These are phyloP conservation scores for Cyphellophora europaea DNA, from an alignment of 2,329 filamentous ascomycete genomes.

Conservation along the genomic window DNA sequence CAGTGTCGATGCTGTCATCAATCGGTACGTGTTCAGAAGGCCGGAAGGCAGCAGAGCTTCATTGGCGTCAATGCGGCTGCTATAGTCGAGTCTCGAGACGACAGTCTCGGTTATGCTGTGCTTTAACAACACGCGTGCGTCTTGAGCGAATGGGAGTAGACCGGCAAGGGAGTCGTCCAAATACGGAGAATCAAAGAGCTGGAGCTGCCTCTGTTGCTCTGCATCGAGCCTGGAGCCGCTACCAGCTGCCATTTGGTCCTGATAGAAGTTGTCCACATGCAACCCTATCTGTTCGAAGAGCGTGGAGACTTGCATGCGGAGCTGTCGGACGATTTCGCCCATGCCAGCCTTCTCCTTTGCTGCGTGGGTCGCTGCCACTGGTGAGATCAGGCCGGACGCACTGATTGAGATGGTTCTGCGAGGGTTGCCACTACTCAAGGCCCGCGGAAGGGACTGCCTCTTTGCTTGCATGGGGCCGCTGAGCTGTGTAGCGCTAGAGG, in stretches of 20 bases:
- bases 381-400: neutral
- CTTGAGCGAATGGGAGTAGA: constrained; percentile 10
- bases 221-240: constrained; percentile 1
- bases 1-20: neutral
- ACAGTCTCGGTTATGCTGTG: constrained; percentile 17
- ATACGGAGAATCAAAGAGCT: constrained; percentile 16
- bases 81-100: constrained; percentile 11
- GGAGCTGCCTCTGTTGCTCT: constrained; percentile 5
- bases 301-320: constrained; percentile 17
- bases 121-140: constrained; percentile 14
- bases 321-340: neutral
- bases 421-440: neutral
- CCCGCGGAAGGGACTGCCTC: neutral
- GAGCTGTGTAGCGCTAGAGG: neutral
- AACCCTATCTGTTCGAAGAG: constrained; percentile 25
- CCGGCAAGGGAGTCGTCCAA: constrained; percentile 12
- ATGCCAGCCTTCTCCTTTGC: neutral
- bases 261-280: constrained; percentile 29
- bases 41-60: constrained; percentile 7
- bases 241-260: neutral
- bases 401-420: neutral
- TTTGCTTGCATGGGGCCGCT: neutral
- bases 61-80: constrained; percentile 6
- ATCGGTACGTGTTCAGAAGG: constrained; percentile 1
- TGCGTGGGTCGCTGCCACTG: neutral